Evolutionary conservation across 2,329 filamentous ascomycete species (phyloP).

Genomic region (Drechslera avenae): DNA sequence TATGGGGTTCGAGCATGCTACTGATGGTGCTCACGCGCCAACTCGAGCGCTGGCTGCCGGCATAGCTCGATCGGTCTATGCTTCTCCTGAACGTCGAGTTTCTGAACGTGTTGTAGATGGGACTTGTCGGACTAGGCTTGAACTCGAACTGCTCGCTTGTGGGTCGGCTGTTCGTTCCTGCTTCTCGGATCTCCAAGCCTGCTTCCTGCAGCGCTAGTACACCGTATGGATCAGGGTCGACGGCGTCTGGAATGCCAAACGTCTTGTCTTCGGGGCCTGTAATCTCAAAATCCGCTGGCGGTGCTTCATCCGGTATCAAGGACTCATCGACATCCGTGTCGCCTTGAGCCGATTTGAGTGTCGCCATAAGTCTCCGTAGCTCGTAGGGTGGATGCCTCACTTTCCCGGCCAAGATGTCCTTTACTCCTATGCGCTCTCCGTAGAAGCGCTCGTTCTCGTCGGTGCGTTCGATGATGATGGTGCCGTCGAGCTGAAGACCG

Average conservation of each 20-base stretch:
- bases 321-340: slow-evolving; percentile 73
- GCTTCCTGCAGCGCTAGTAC: slow-evolving; percentile 89
- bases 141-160: slow-evolving; percentile 83
- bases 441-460: slow-evolving; percentile 91
- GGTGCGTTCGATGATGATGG: slow-evolving; percentile 81
- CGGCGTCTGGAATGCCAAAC: slow-evolving; percentile 78
- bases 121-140: slow-evolving; percentile 75
- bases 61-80: slow-evolving; percentile 68
- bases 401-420: slow-evolving; percentile 67
- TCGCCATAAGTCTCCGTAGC: slow-evolving; percentile 71
- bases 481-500: slow-evolving; percentile 84
- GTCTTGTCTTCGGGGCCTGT: slow-evolving; percentile 52
- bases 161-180: slow-evolving; percentile 76
- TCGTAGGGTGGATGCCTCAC: slow-evolving; percentile 62
- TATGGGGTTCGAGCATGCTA: slow-evolving; percentile 63
- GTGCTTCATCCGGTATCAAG: slow-evolving; percentile 70
- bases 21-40: slow-evolving; percentile 71
- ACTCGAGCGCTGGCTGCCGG: slow-evolving; percentile 66
- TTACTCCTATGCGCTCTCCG: slow-evolving; percentile 65
- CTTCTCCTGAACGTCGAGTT: slow-evolving; percentile 68
- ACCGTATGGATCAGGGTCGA: slow-evolving; percentile 91
- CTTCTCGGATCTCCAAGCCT: slow-evolving; percentile 86
- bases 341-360: slow-evolving; percentile 86
- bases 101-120: slow-evolving; percentile 65
- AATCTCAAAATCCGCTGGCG: slow-evolving; percentile 76